phyloP scores from a whole-genome alignment of 257 asterid genomes.

The Capsicum baccatum region DNA sequence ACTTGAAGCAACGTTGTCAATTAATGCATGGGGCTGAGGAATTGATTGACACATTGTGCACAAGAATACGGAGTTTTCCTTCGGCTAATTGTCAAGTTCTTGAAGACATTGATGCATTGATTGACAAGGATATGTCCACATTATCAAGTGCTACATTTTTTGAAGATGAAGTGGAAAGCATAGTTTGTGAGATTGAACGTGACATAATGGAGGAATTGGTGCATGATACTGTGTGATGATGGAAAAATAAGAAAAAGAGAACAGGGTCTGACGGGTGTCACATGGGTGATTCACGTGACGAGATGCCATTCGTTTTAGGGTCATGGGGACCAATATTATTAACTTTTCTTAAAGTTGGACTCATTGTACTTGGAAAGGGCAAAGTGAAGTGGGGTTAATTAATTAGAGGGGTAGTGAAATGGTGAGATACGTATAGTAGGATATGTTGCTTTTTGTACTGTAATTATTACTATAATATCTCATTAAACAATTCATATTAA shows the following conservation, averaged over 20 bases:
- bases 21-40: slow-evolving; percentile 27
- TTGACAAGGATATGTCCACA: slow-evolving; percentile 50
- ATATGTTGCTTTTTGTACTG: neutral
- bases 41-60: slow-evolving; percentile 51
- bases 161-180: slow-evolving; percentile 54
- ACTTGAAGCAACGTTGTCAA: slow-evolving; percentile 1
- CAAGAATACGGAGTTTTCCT: slow-evolving; percentile 51
- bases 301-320: slow-evolving; percentile 47
- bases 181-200: slow-evolving; percentile 66
- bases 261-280: slow-evolving; percentile 51
- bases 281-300: slow-evolving; percentile 68
- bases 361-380: slow-evolving; percentile 38
- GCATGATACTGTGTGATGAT: slow-evolving; percentile 46
- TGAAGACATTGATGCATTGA: slow-evolving; percentile 70
- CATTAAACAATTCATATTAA: neutral
- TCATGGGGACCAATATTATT: slow-evolving; percentile 22
- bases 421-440: neutral
- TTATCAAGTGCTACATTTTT: neutral
- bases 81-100: slow-evolving; percentile 62
- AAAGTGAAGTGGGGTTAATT: slow-evolving; percentile 11
- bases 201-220: slow-evolving; percentile 61
- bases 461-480: slow-evolving; percentile 11
- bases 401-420: slow-evolving; percentile 15
- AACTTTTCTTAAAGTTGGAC: slow-evolving; percentile 29
- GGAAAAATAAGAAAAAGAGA: neutral